These are phyloP conservation scores for Berberis vulgaris DNA, from an alignment of 164 flowering plant genomes.

Conservation along the genomic window DNA sequence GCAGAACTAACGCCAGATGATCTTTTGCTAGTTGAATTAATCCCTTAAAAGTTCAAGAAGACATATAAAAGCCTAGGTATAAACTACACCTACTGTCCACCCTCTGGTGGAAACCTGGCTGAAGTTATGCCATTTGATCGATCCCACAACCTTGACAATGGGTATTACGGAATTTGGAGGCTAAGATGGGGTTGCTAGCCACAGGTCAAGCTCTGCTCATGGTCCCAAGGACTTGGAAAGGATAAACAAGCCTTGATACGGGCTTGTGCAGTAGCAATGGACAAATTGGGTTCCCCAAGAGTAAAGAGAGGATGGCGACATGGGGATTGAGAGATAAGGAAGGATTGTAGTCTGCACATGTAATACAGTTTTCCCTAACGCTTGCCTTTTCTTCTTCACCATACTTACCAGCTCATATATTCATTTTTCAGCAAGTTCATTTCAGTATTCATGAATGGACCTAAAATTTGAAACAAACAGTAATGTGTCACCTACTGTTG, in stretches of 20 bases:
- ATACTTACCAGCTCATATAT: background rate
- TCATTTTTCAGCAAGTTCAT: background rate
- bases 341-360: constrained; percentile 34
- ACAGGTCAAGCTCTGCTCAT: constrained; percentile 62
- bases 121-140: constrained; percentile 66
- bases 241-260: constrained; percentile 60
- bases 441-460: no score
- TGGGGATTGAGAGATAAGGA: constrained; percentile 81
- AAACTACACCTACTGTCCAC: no score
- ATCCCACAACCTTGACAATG: constrained; percentile 72
- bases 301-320: constrained; percentile 59
- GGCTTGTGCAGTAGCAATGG: constrained; percentile 75
- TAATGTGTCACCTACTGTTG: no score
- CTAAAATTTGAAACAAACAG: no score
- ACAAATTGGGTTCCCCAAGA: constrained; percentile 69
- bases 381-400: background rate
- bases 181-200: constrained; percentile 55
- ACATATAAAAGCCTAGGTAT: no score
- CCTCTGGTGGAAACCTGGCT: constrained; percentile 44
- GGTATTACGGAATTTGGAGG: constrained; percentile 56
- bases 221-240: constrained; percentile 62
- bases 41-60: no score
- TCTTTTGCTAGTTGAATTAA: no score
- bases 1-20: no score
- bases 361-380: background rate